Evolutionary conservation across 345 rosid species (phyloP).

Genomic region (Laguncularia racemosa): DNA sequence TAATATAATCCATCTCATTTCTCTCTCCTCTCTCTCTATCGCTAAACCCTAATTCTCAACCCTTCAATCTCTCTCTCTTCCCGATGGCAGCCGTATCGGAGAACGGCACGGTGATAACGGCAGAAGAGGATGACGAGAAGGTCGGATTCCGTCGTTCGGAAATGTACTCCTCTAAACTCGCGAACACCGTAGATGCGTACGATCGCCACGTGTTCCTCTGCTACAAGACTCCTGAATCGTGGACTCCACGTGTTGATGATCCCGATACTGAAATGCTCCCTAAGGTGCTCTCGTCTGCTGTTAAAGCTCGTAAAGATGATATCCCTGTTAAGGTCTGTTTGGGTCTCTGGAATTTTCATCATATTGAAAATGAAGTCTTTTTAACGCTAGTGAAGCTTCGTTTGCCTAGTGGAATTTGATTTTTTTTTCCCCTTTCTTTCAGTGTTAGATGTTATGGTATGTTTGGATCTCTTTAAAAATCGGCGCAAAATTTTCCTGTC

Average conservation of each 20-base stretch:
- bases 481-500: too few species aligned
- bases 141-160: conserved; percentile 67
- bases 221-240: conserved; percentile 44
- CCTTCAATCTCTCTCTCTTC: conserved; percentile 6
- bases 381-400: neutral
- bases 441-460: too few species aligned
- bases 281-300: conserved; percentile 44
- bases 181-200: conserved; percentile 53
- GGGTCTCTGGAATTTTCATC: neutral
- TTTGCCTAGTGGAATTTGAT: too few species aligned
- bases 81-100: conserved; percentile 33
- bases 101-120: conserved; percentile 13
- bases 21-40: too few species aligned
- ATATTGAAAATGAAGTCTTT: neutral
- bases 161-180: conserved; percentile 60
- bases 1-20: too few species aligned
- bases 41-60: too few species aligned
- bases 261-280: conserved; percentile 55
- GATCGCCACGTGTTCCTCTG: conserved; percentile 75
- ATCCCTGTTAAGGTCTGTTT: conserved; percentile 44
- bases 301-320: conserved; percentile 54
- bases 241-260: conserved; percentile 61
- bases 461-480: too few species aligned
- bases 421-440: too few species aligned
- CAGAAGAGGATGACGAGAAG: conserved; percentile 42